Percentiles rank a stretch among this genome's conserved stretches.
phyloP scores from a whole-genome alignment of 1,284 basidiomycete species.

The Stereum hirsutum region DNA sequence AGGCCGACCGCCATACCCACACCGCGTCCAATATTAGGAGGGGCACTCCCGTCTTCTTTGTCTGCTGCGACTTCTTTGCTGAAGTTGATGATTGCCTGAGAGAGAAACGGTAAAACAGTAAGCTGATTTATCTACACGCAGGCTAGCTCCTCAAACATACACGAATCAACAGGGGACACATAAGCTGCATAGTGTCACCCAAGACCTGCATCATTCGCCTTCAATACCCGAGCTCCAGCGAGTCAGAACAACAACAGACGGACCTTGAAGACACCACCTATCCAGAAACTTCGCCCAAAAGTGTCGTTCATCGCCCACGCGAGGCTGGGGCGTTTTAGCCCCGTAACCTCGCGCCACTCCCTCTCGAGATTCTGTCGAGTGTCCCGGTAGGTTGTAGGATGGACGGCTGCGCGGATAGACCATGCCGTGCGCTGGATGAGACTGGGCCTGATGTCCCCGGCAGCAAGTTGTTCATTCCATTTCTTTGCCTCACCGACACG shows the following conservation, averaged over 20 bases:
- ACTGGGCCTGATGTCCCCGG: constrained; percentile 29
- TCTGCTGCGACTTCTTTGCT: constrained; percentile 29
- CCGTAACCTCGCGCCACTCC: constrained; percentile 41
- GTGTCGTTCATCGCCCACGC: constrained; percentile 67
- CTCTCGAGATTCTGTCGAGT: constrained; percentile 28
- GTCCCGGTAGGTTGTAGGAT: constrained; percentile 17
- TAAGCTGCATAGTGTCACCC: constrained; percentile 52
- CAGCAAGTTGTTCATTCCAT: constrained; percentile 44
- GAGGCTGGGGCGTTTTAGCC: constrained; percentile 42
- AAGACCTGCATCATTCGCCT: constrained; percentile 28
- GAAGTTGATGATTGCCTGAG: constrained; percentile 61
- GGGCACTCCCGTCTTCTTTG: constrained; percentile 20
- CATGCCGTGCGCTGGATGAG: not conserved
- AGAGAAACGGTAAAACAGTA: too few species aligned
- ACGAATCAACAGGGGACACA: constrained; percentile 59
- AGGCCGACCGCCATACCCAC: constrained; percentile 68
- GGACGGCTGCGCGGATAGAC: not conserved
- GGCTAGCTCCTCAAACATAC: constrained; percentile 20
- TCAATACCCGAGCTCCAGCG: not conserved
- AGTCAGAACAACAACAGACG: not conserved
- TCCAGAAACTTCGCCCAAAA: constrained; percentile 63
- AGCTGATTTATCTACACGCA: too few species aligned
- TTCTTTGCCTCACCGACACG: constrained; percentile 36
- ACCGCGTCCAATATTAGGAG: constrained; percentile 51
- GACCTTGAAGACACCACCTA: constrained; percentile 47